Evolutionary conservation across 352 stramenopile species (phyloP).

Genomic region (Globisporangium okanoganense): DNA sequence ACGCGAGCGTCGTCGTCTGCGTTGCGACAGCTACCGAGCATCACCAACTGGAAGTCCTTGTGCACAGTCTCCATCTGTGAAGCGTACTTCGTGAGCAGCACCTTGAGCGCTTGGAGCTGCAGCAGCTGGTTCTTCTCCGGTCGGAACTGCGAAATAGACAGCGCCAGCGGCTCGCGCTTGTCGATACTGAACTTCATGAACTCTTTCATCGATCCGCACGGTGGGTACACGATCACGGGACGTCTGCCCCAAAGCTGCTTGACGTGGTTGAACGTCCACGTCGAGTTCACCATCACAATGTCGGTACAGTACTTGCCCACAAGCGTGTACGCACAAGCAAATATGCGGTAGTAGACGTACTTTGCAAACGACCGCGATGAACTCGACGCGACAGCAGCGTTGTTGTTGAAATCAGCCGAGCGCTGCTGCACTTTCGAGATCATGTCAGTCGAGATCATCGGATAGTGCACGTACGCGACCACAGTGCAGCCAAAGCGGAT

Average conservation of each 20-base stretch:
- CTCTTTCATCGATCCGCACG: constrained; percentile 89
- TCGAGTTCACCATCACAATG: constrained; percentile 97
- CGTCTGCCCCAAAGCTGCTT: constrained; percentile 86
- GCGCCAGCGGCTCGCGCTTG: constrained; percentile 67
- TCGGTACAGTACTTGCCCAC: constrained; percentile 81
- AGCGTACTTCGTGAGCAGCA: constrained; percentile 52
- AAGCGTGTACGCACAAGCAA: constrained; percentile 91
- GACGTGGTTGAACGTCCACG: constrained; percentile 97
- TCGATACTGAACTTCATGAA: constrained; percentile 65
- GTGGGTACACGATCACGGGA: constrained; percentile 92
- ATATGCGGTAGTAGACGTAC: constrained; percentile 94
- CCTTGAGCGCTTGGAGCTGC: constrained; percentile 90
- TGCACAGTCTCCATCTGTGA: constrained; percentile 36
- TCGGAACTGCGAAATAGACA: constrained; percentile 98
- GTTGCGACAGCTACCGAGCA: constrained; percentile 96
- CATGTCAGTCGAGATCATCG: constrained; percentile 99
- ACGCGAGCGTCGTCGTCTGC: constrained; percentile 91
- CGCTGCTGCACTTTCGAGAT: constrained; percentile 91
- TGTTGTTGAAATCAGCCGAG: constrained; percentile 93
- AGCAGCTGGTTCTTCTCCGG: constrained; percentile 98
- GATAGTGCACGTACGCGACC: constrained; percentile 98
- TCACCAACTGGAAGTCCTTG: constrained; percentile 87
- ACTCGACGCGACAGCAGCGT: constrained; percentile 74
- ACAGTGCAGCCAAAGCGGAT: constrained; percentile 83
- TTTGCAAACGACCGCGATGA: constrained; percentile 87